phyloP scores from a whole-genome alignment of 768 basidiomycete genomes.

The Russula brevipes region DNA sequence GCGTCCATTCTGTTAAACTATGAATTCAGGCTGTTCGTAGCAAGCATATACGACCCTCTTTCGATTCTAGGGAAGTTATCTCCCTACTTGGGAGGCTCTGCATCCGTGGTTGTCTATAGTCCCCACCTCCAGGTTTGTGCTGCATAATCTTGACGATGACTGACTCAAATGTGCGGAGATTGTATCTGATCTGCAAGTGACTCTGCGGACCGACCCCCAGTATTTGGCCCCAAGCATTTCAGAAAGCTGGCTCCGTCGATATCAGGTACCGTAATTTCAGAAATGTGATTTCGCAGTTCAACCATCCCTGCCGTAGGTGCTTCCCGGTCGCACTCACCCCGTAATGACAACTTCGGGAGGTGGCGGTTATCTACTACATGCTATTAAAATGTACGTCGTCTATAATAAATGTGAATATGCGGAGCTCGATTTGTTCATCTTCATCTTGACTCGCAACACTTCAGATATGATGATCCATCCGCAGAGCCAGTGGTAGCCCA shows the following conservation, averaged over 20 bases:
- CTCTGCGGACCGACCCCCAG: conserved; percentile 56
- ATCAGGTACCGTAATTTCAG: conserved; percentile 53
- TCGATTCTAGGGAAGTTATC: conserved; percentile 70
- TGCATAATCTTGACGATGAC: not conserved
- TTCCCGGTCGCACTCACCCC: conserved; percentile 97
- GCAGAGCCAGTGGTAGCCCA: conserved; percentile 51
- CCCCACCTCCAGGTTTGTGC: conserved; percentile 67
- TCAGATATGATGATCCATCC: conserved; percentile 54
- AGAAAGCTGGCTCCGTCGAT: conserved; percentile 82
- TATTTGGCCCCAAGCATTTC: conserved; percentile 77
- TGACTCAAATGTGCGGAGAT: conserved; percentile 39
- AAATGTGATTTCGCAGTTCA: not conserved
- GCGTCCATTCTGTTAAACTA: not conserved
- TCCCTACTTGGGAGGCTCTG: conserved; percentile 80
- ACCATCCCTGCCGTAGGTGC: conserved; percentile 39
- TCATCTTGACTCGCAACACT: not conserved
- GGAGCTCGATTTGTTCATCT: not conserved
- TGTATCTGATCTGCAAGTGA: conserved; percentile 70
- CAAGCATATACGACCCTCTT: conserved; percentile 79
- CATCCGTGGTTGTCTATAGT: conserved; percentile 80
- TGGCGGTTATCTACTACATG: conserved; percentile 82
- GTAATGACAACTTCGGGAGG: conserved; percentile 86
- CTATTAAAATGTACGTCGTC: conserved; percentile 70
- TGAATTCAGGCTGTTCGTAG: conserved; percentile 61
- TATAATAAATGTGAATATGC: not conserved